Conservation (phyloP, 106 monocot species). For the Agapanthus africanus region DNA sequence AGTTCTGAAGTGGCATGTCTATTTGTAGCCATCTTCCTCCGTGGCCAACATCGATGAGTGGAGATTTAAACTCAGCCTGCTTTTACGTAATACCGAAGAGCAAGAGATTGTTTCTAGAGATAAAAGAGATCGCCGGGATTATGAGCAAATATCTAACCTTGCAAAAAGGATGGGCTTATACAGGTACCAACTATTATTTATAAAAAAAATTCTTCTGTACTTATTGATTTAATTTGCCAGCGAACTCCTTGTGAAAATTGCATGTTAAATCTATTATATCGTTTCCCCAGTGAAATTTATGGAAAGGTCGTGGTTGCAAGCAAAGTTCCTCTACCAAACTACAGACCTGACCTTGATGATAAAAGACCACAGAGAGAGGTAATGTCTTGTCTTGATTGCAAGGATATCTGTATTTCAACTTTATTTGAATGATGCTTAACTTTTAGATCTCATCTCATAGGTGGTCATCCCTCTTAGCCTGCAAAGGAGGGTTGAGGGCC, state of each 20-base stretch:
- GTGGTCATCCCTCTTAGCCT: slow-evolving; percentile 88
- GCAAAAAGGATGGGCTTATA: slow-evolving; percentile 88
- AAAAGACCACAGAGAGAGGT: slow-evolving; percentile 98
- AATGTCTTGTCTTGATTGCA: not conserved
- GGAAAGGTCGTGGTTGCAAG: slow-evolving; percentile 93
- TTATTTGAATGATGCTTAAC: too few species aligned
- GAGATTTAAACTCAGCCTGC: slow-evolving; percentile 99
- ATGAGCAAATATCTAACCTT: slow-evolving; percentile 92
- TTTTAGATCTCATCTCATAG: too few species aligned
- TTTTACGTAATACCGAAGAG: slow-evolving; percentile 68
- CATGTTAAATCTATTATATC: not conserved
- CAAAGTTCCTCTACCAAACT: slow-evolving; percentile 94
- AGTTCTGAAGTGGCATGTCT: not conserved
- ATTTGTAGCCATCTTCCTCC: slow-evolving; percentile 71
- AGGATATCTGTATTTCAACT: too few species aligned
- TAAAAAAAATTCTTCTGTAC: not conserved
- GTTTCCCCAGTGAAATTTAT: slow-evolving; percentile 58
- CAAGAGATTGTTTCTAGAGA: slow-evolving; percentile 93
- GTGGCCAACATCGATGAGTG: slow-evolving; percentile 98
- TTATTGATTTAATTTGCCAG: not conserved
- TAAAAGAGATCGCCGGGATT: slow-evolving; percentile 90
- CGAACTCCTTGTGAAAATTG: not conserved
- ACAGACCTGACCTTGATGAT: slow-evolving; percentile 96
- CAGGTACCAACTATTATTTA: slow-evolving; percentile 37
- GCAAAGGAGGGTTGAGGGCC: slow-evolving; percentile 88